Evolutionary conservation across 2,329 filamentous ascomycete species (phyloP).

Genomic region (Trichoderma sp.): DNA sequence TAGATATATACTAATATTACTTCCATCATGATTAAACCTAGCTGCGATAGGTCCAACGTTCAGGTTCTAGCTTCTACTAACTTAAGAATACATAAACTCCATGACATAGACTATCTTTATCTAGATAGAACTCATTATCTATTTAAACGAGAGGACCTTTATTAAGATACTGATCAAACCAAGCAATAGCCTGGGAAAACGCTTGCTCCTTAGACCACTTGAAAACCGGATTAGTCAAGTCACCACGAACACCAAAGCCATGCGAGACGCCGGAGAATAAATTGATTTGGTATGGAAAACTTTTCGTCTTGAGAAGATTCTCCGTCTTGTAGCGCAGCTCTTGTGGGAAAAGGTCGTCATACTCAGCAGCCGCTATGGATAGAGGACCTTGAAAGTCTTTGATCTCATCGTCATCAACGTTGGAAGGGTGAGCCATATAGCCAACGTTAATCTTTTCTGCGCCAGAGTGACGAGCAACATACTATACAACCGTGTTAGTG

Average conservation of each 20-base stretch:
- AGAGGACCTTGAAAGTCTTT: constrained; percentile 56
- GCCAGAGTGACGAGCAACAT: constrained; percentile 65
- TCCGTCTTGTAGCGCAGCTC: constrained; percentile 59
- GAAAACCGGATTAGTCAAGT: constrained; percentile 51
- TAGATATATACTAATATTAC: no score
- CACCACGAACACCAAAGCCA: constrained; percentile 71
- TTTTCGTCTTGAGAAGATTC: constrained; percentile 55
- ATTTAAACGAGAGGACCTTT: no score
- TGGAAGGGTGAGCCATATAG: constrained; percentile 65
- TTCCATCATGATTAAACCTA: no score
- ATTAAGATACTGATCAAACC: constrained; percentile 32
- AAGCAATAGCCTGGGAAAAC: constrained; percentile 72
- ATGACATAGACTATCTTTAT: no score
- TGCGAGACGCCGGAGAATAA: constrained; percentile 70
- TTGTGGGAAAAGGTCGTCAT: constrained; percentile 59
- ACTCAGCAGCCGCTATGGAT: constrained; percentile 65
- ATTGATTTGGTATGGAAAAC: constrained; percentile 65
- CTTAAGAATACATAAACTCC: no score
- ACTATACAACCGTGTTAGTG: not conserved
- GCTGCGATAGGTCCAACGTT: no score
- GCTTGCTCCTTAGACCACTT: constrained; percentile 78
- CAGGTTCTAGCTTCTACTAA: no score
- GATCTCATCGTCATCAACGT: constrained; percentile 61
- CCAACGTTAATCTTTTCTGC: constrained; percentile 54
- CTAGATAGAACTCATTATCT: no score